Evolutionary conservation across 2,329 filamentous ascomycete species (phyloP).

Genomic region (Phaeosphaeriaceae sp.): DNA sequence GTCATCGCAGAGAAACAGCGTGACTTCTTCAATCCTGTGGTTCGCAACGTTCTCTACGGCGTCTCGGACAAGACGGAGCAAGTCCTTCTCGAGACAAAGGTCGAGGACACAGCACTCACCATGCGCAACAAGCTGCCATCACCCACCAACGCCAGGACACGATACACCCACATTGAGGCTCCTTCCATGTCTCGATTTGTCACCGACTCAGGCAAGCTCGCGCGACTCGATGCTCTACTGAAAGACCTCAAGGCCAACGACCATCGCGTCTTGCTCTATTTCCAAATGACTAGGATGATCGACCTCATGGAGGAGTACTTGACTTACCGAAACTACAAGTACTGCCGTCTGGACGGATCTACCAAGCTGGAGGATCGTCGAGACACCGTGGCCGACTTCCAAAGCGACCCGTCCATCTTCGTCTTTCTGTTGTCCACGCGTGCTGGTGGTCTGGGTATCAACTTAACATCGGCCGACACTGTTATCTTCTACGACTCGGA

Average conservation of each 20-base stretch:
- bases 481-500: constrained; percentile 99
- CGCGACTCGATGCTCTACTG: constrained; percentile 85
- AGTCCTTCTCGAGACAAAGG: constrained; percentile 74
- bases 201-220: constrained; percentile 95
- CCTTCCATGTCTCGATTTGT: constrained; percentile 98
- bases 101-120: constrained; percentile 71
- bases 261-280: constrained; percentile 95
- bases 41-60: constrained; percentile 80
- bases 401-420: constrained; percentile 92
- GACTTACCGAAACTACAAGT: constrained; percentile 99
- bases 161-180: constrained; percentile 89
- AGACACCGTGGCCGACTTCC: constrained; percentile 96
- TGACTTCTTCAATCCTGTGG: constrained; percentile 76
- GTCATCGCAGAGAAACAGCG: constrained; percentile 71
- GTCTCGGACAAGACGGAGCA: constrained; percentile 69
- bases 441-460: constrained; percentile 97
- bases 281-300: constrained; percentile 99
- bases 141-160: constrained; percentile 80
- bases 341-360: constrained; percentile 93
- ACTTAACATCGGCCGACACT: constrained; percentile 92
- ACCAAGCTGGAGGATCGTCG: constrained; percentile 97
- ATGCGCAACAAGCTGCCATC: constrained; percentile 71
- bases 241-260: constrained; percentile 89
- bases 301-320: constrained; percentile 99
- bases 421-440: constrained; percentile 96